Base-by-base conservation (phyloP, 2,329 filamentous ascomycete species). In the Dryadomyces quercus-mongolicae region DNA sequence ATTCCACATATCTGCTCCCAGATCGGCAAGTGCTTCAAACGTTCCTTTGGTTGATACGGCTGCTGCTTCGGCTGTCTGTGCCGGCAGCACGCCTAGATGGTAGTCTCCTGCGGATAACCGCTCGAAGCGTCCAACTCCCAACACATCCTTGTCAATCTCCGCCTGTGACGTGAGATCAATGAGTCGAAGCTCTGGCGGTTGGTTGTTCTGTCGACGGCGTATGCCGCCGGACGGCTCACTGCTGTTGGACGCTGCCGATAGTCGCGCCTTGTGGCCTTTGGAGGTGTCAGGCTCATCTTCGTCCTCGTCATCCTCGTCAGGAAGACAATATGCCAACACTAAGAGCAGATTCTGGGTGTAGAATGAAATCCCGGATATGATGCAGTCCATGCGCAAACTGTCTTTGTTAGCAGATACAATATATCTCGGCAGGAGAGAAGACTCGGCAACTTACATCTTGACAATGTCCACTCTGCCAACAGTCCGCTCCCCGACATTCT, bases 361-460 rank as follows among this genome's bases (percentile, higher is more conserved):
- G 70, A 98, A 78, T 60, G 92, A 94, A 69, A 98, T 86, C 64
- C 93, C 93, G 66, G 93, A 95, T 74, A 98, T 89, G 68, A 95
- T 90, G 75, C 93, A 97, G 73, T 98, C 93, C 70, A 93, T 95
- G 64, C 90, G 87, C 70, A 97, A 80, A 70, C 86, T 91, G 60
- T 13, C 2, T 21, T 8, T 7, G 34, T 52, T 20, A 52, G 51
- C n/a, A n/a, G n/a, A n/a, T 9, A 53, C 7, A 31, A 53, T 9
- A 40, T 16, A 46, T 31, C 36, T 40, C 15, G 10, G 36, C 36
- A 40, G 15, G 8, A 44, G 16, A 44, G 6, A 18, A 44, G 42
- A n/a, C 2, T 44, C 5, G 15, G 42, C 10, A 2, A 78, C 87
- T 78, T 67, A 94, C 88, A 92, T 91, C 70, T 95, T 94, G 58